phyloP scores from a whole-genome alignment of 2,329 filamentous ascomycete species.

The Fusarium verrucosum region DNA sequence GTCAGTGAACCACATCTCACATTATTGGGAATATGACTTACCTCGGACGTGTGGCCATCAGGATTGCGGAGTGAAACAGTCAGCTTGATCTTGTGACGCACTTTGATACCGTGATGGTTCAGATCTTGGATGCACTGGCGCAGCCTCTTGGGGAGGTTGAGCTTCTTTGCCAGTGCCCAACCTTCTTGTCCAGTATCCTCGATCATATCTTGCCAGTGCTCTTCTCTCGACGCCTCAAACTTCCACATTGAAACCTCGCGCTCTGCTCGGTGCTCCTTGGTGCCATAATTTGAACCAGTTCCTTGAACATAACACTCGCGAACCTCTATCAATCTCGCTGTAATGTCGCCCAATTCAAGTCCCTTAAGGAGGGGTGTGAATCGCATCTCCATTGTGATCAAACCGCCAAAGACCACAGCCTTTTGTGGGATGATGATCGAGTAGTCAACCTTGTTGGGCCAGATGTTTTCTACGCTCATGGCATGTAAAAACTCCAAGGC shows the following conservation, averaged over 20 bases:
- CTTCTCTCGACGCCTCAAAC: conserved; percentile 63
- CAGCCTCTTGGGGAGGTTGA: conserved; percentile 82
- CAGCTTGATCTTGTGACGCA: conserved; percentile 91
- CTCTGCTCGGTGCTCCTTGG: conserved; percentile 69
- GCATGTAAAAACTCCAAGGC: conserved; percentile 83
- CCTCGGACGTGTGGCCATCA: conserved; percentile 92
- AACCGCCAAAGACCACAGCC: conserved; percentile 92
- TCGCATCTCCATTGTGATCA: conserved; percentile 83
- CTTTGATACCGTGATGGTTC: conserved; percentile 87
- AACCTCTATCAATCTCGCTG: conserved; percentile 80
- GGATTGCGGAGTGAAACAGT: conserved; percentile 93
- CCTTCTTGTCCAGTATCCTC: conserved; percentile 73
- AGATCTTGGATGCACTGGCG: conserved; percentile 89
- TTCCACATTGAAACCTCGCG: conserved; percentile 70
- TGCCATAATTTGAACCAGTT: conserved; percentile 53
- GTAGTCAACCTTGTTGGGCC: conserved; percentile 98
- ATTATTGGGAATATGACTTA: conserved; percentile 50
- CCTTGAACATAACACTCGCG: conserved; percentile 71
- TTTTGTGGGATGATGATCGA: conserved; percentile 93
- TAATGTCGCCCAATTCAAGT: conserved; percentile 83
- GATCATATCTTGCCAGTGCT: conserved; percentile 75
- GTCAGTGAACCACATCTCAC: conserved; percentile 7
- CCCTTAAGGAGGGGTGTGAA: conserved; percentile 91
- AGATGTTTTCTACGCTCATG: conserved; percentile 96
- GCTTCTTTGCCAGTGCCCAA: conserved; percentile 67